Evolutionary conservation across 2,329 filamentous ascomycete species (phyloP).

Genomic region (Trichoderma guizhouense): DNA sequence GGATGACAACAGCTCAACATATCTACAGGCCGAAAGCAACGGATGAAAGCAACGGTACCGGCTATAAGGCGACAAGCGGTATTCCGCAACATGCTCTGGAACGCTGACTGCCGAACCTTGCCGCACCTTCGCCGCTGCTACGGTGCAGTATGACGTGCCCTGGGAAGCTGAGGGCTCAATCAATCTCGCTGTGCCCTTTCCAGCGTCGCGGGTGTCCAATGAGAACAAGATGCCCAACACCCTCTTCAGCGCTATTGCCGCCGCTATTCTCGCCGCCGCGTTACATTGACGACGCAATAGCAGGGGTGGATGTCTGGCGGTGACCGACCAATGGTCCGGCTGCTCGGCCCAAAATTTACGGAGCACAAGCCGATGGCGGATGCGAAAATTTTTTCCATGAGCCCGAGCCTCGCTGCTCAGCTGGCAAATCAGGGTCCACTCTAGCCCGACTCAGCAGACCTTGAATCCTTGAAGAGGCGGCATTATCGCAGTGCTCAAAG

Average conservation of each 20-base stretch:
- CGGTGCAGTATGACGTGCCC: constrained; percentile 12
- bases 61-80: neutral
- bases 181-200: constrained; percentile 7
- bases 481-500: neutral
- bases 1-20: neutral
- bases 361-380: constrained; percentile 1
- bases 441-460: neutral
- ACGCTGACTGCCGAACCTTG: constrained; percentile 8
- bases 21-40: neutral
- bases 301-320: constrained; percentile 5
- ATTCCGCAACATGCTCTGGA: neutral
- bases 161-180: constrained; percentile 3
- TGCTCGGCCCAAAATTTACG: neutral
- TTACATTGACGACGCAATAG: neutral
- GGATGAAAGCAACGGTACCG: neutral
- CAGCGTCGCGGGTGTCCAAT: constrained; percentile 17
- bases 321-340: constrained; percentile 5
- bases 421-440: constrained; percentile 6
- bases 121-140: constrained; percentile 8
- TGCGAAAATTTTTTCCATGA: constrained; percentile 17
- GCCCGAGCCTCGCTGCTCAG: constrained; percentile 9
- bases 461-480: neutral
- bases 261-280: constrained; percentile 9
- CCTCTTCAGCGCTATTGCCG: constrained; percentile 16
- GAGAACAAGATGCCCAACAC: constrained; percentile 8